These are phyloP conservation scores for Epichloe scottii DNA, from an alignment of 2,329 filamentous ascomycete genomes.

Conservation along the genomic window DNA sequence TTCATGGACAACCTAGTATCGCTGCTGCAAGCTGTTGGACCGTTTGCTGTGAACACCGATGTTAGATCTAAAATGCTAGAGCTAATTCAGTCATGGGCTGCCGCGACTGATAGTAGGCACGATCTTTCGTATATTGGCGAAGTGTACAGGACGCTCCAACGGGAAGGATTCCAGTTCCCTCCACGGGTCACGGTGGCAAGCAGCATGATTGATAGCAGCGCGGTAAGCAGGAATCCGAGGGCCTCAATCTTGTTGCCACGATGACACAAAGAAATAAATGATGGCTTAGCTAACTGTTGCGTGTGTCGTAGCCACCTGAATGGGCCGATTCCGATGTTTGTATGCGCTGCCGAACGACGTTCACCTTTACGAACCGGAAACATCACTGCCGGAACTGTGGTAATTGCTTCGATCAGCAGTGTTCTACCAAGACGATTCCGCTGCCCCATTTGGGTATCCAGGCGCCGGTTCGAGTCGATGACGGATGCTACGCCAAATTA, in stretches of 20 bases:
- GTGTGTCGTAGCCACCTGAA: conserved; percentile 61
- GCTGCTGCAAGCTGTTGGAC: conserved; percentile 68
- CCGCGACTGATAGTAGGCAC: conserved; percentile 71
- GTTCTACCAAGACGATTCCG: conserved; percentile 77
- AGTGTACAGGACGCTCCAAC: conserved; percentile 70
- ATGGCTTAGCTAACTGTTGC: not conserved
- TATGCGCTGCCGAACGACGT: conserved; percentile 90
- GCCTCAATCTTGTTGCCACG: not conserved
- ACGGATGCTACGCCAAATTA: conserved; percentile 85
- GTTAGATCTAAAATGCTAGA: conserved; percentile 87
- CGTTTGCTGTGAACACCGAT: conserved; percentile 64
- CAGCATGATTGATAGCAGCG: conserved; percentile 95
- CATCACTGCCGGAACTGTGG: conserved; percentile 98
- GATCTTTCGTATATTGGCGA: conserved; percentile 80
- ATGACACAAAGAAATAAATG: not conserved
- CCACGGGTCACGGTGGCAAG: conserved; percentile 78
- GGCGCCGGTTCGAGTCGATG: conserved; percentile 84
- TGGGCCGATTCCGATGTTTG: conserved; percentile 98
- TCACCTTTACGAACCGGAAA: conserved; percentile 96
- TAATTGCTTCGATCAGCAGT: conserved; percentile 92
- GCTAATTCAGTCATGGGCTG: conserved; percentile 86
- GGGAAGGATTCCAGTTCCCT: conserved; percentile 80
- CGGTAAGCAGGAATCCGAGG: conserved; percentile 39
- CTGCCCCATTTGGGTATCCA: conserved; percentile 87
- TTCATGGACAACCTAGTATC: conserved; percentile 97